Conservation (phyloP, 352 stramenopile genomes). For the Phytophthora rubi region DNA sequence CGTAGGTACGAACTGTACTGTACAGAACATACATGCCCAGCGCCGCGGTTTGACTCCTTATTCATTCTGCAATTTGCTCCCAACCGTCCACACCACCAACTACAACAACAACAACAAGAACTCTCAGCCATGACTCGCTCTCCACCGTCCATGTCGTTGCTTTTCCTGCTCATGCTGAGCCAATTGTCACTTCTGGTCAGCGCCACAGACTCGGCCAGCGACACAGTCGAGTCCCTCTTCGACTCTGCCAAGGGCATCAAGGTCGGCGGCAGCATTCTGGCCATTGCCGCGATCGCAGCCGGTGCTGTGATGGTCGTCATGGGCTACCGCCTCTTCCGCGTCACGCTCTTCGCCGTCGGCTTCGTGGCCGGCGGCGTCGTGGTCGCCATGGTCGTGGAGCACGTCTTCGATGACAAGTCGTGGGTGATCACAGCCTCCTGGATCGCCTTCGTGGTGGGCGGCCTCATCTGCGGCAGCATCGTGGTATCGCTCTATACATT, state of each 20-base stretch:
- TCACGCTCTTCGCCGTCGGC: conserved; percentile 57
- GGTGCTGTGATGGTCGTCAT: conserved; percentile 39
- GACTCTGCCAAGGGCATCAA: conserved; percentile 46
- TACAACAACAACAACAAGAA: background rate
- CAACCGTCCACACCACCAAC: conserved; percentile 12
- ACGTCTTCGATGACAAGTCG: conserved; percentile 49
- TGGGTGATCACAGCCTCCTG: conserved; percentile 66
- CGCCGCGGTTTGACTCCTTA: background rate
- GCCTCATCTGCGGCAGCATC: conserved; percentile 51
- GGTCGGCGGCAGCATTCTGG: conserved; percentile 43
- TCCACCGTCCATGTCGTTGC: conserved; percentile 23
- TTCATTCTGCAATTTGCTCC: conserved; percentile 41
- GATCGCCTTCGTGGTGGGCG: conserved; percentile 62
- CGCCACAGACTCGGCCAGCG: conserved; percentile 33
- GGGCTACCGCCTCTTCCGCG: conserved; percentile 72
- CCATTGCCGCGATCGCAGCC: conserved; percentile 42
- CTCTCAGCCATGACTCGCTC: conserved; percentile 21
- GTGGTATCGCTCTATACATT: conserved; percentile 57
- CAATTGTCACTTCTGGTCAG: conserved; percentile 19
- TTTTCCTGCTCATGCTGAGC: conserved; percentile 35
- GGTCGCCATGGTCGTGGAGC: conserved; percentile 47
- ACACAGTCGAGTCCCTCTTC: conserved; percentile 53
- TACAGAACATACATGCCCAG: background rate
- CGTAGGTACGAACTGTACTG: background rate
- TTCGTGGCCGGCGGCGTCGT: conserved; percentile 60